Conservation (phyloP, 371 early-diverging fungal genomes). For the Mucor irregularis region DNA sequence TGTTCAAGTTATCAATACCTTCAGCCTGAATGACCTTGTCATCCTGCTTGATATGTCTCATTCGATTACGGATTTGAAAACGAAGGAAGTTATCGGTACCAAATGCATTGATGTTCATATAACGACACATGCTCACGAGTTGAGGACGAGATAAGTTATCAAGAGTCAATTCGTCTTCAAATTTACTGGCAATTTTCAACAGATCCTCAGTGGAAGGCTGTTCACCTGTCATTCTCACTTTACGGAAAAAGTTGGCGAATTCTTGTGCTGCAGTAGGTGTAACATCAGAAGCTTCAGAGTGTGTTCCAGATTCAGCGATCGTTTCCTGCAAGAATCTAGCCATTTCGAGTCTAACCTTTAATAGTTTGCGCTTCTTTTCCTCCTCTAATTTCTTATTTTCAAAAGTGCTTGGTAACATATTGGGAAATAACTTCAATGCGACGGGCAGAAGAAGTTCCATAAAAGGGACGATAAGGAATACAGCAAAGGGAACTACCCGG, state of each 20-base stretch:
- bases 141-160: conserved; percentile 92
- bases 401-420: conserved; percentile 94
- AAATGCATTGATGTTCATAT: conserved; percentile 90
- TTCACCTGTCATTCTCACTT: conserved; percentile 82
- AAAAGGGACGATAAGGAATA: conserved; percentile 93
- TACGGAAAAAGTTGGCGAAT: conserved; percentile 76
- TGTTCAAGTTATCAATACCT: conserved; percentile 82
- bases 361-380: conserved; percentile 85
- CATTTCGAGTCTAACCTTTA: conserved; percentile 87
- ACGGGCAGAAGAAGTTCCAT: conserved; percentile 91
- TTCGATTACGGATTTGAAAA: conserved; percentile 80
- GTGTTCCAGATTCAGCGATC: conserved; percentile 70
- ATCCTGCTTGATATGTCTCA: conserved; percentile 82
- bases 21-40: conserved; percentile 71
- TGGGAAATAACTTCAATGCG: conserved; percentile 90
- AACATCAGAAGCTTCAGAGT: conserved; percentile 42
- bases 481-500: conserved; percentile 88
- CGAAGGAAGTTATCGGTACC: conserved; percentile 92
- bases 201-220: conserved; percentile 79
- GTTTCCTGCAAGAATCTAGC: conserved; percentile 92
- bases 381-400: conserved; percentile 82
- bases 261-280: conserved; percentile 69
- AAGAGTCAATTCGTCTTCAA: conserved; percentile 89
- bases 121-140: conserved; percentile 88
- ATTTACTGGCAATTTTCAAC: conserved; percentile 77